Conservation (phyloP, 768 basidiomycete genomes). For the Lyophyllum atratum region DNA sequence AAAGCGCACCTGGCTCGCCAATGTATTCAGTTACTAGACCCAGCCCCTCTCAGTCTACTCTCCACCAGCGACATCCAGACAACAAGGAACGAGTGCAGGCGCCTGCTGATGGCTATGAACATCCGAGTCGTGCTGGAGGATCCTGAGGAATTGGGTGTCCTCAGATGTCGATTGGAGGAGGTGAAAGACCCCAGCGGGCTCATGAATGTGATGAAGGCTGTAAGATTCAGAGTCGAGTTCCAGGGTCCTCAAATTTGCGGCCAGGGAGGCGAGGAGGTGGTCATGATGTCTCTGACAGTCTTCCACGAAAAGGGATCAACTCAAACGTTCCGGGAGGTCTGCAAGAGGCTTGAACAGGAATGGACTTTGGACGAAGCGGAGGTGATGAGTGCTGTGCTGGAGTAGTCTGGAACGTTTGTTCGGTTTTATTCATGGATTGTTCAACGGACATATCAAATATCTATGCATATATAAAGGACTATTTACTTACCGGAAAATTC, state of each 20-base stretch:
- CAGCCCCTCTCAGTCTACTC: conserved; percentile 55
- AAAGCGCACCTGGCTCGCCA: conserved; percentile 82
- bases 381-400: neutral
- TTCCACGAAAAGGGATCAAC: conserved; percentile 87
- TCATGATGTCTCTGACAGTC: conserved; percentile 59
- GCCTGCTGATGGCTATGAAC: conserved; percentile 71
- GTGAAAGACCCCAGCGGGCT: conserved; percentile 55
- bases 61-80: conserved; percentile 61
- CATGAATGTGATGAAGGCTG: conserved; percentile 61
- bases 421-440: neutral
- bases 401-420: neutral
- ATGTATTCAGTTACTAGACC: conserved; percentile 87
- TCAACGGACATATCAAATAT: neutral
- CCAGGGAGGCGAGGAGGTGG: conserved; percentile 44
- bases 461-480: neutral
- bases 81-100: conserved; percentile 74
- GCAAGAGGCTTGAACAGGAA: conserved; percentile 59
- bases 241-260: conserved; percentile 32
- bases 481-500: no score
- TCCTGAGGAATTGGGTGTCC: conserved; percentile 59
- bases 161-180: conserved; percentile 81
- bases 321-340: conserved; percentile 78
- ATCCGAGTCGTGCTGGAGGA: conserved; percentile 68
- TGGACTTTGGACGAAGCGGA: conserved; percentile 62
- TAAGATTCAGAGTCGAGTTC: conserved; percentile 85